phyloP scores from a whole-genome alignment of 2,329 filamentous ascomycete genomes.

The Claviceps sp. region DNA sequence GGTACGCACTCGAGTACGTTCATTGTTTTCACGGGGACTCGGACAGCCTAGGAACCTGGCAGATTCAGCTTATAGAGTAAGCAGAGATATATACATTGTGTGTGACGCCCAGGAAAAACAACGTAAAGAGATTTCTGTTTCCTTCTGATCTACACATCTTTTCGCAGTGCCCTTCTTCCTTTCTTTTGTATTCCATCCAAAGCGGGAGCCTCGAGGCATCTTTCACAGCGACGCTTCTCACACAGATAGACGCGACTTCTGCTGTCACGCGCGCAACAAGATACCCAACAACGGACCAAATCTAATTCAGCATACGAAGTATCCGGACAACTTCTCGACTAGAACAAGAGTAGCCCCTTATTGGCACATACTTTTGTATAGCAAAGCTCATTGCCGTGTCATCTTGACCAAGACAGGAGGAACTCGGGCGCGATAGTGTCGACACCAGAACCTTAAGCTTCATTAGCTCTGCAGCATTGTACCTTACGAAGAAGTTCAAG shows the following conservation, averaged over 20 bases:
- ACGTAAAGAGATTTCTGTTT: not conserved
- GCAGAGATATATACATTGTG: constrained; percentile 10
- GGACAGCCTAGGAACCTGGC: constrained; percentile 4
- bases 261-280: not conserved
- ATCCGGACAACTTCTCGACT: not conserved
- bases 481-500: not conserved
- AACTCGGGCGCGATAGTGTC: not conserved
- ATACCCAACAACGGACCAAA: not conserved
- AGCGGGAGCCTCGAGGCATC: not conserved
- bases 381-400: not conserved
- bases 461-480: not conserved
- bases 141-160: not conserved
- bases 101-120: constrained; percentile 4
- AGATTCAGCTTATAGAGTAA: constrained; percentile 4
- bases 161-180: not conserved
- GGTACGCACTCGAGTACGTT: not conserved
- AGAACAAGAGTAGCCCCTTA: not conserved
- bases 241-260: not conserved
- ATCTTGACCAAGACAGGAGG: not conserved
- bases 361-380: not conserved
- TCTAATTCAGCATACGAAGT: not conserved
- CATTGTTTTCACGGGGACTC: constrained; percentile 3
- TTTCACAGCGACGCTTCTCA: not conserved
- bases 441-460: not conserved
- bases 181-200: constrained; percentile 2